These are phyloP conservation scores for Aplosporella prunicola DNA, from an alignment of 2,329 filamentous ascomycete species.

Conservation along the genomic window DNA sequence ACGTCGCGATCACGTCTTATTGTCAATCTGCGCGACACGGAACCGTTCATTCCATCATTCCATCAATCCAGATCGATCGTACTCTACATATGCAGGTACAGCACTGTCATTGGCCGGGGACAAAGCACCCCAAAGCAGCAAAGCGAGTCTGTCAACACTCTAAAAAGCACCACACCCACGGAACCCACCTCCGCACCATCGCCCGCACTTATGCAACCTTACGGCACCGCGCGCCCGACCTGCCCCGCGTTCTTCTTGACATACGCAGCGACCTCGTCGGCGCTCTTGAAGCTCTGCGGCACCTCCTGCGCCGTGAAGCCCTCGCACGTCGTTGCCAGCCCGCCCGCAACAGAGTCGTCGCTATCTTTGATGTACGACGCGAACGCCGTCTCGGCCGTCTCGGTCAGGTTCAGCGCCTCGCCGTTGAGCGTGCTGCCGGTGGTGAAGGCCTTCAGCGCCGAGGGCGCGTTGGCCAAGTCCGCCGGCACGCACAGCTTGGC, in stretches of 20 bases:
- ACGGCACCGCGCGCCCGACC: background rate
- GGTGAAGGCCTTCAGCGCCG: background rate
- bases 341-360: background rate
- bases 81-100: too few relatives aligned
- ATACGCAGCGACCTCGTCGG: background rate
- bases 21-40: too few relatives aligned
- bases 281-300: background rate
- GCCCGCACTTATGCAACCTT: too few relatives aligned
- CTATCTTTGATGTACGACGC: background rate
- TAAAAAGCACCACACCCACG: too few relatives aligned
- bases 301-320: background rate
- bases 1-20: too few relatives aligned
- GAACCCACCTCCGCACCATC: too few relatives aligned
- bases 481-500: constrained; percentile 3
- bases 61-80: too few relatives aligned
- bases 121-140: too few relatives aligned
- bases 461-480: background rate
- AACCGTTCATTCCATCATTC: too few relatives aligned
- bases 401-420: background rate
- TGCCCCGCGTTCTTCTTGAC: constrained; percentile 4
- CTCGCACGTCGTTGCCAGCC: background rate
- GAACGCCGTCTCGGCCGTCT: constrained; percentile 1
- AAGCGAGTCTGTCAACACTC: too few relatives aligned
- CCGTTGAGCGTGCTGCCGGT: constrained; percentile 3
- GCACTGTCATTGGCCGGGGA: too few relatives aligned